phyloP scores from a whole-genome alignment of 805 yeast genomes.

The Teunomyces funiuensis region DNA sequence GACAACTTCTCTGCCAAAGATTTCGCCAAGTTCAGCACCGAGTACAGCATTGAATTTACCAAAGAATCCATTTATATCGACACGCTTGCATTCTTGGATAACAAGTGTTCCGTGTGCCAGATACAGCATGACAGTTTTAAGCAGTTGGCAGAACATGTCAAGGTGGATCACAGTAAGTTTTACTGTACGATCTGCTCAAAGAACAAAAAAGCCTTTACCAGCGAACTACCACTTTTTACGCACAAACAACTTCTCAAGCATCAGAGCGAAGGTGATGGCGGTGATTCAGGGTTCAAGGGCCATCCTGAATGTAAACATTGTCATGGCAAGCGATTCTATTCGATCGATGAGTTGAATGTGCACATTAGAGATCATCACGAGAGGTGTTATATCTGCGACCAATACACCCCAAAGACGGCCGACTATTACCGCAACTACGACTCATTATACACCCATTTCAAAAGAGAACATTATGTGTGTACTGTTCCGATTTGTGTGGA shows the following conservation, averaged over 20 bases:
- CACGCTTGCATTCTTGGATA: constrained; percentile 52
- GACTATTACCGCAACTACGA: constrained; percentile 76
- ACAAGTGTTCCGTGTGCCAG: constrained; percentile 55
- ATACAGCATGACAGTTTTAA: constrained; percentile 50
- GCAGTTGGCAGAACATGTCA: constrained; percentile 63
- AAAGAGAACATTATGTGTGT: constrained; percentile 72
- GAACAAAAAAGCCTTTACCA: constrained; percentile 74
- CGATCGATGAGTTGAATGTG: constrained; percentile 78
- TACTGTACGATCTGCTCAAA: constrained; percentile 76
- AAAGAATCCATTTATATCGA: constrained; percentile 45
- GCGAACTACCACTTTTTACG: constrained; percentile 64
- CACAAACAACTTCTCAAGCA: constrained; percentile 67
- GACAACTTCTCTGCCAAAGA: constrained; percentile 33
- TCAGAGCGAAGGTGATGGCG: constrained; percentile 64
- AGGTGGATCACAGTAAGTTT: constrained; percentile 57
- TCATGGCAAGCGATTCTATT: constrained; percentile 69
- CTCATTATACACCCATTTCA: constrained; percentile 72
- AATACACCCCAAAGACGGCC: constrained; percentile 55
- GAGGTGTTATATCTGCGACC: constrained; percentile 87
- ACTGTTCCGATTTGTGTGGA: constrained; percentile 76
- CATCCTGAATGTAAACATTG: constrained; percentile 91
- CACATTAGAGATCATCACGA: constrained; percentile 87
- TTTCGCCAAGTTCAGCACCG: constrained; percentile 38
- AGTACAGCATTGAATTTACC: constrained; percentile 61
- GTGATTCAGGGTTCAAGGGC: constrained; percentile 70